A percentile compares a stretch with the other conserved stretches of the same genome.
Evolutionary conservation across 2,329 filamentous ascomycete species (phyloP).

Genomic region (Verticillium zaregamsianum): DNA sequence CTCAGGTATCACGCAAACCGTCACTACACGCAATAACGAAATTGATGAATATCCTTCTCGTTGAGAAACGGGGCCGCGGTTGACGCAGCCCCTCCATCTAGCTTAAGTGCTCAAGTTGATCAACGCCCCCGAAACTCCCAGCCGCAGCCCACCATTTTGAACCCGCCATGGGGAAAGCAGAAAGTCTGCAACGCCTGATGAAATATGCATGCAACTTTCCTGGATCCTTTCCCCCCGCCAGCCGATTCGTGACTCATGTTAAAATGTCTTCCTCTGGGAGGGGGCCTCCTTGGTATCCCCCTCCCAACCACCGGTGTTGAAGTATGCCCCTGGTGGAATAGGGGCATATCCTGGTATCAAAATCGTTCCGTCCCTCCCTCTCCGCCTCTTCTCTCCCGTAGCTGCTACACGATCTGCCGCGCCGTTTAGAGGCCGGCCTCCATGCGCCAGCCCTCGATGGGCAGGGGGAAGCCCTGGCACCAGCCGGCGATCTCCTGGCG

Average conservation of each 20-base stretch:
- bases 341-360: conserved; percentile 2
- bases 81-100: conserved; percentile 1
- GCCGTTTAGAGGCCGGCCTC: conserved; percentile 53
- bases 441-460: conserved; percentile 68
- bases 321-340: neutral
- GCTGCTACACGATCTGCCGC: neutral
- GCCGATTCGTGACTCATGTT: conserved; percentile 7
- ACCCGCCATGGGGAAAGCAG: neutral
- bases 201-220: conserved; percentile 3
- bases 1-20: too few species aligned
- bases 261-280: conserved; percentile 4
- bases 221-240: neutral
- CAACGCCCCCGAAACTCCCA: conserved; percentile 4
- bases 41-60: neutral
- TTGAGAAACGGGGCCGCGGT: conserved; percentile 2
- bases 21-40: too few species aligned
- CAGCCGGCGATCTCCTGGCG: conserved; percentile 86
- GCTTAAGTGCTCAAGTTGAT: conserved; percentile 5
- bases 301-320: conserved; percentile 7
- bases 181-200: conserved; percentile 2
- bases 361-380: neutral
- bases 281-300: conserved; percentile 9
- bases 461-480: conserved; percentile 89
- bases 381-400: neutral
- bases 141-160: conserved; percentile 1